Conservation (phyloP, 805 yeast genomes). For the Nakazawaea siamensis region DNA sequence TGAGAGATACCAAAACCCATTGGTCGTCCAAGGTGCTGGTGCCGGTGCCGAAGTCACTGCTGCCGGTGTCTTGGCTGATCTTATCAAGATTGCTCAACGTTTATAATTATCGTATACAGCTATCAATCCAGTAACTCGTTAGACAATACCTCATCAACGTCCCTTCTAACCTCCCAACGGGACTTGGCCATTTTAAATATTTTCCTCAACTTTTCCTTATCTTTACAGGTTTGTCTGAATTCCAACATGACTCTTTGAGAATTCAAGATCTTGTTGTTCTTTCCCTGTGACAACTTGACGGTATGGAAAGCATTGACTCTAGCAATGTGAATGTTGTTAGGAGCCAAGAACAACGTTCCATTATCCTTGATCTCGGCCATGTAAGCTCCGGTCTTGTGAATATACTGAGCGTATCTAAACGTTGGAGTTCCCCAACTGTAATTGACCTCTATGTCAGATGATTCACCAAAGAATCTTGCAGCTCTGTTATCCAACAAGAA, state of each 20-base stretch:
- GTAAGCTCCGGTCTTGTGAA: conserved; percentile 84
- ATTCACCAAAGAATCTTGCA: conserved; percentile 48
- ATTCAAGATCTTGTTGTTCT: conserved; percentile 34
- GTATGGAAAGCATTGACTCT: conserved; percentile 44
- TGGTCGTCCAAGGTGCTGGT: conserved; percentile 97
- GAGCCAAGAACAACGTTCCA: conserved; percentile 76
- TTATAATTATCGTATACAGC: not conserved
- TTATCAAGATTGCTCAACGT: conserved; percentile 76
- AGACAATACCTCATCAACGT: conserved; percentile 19
- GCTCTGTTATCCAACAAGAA: conserved; percentile 80
- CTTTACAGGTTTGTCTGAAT: conserved; percentile 55
- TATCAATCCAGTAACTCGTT: conserved; percentile 4
- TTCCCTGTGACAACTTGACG: not conserved
- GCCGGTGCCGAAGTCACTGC: conserved; percentile 69
- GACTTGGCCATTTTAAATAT: conserved; percentile 54
- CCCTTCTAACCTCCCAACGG: conserved; percentile 30
- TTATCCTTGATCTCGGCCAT: conserved; percentile 78
- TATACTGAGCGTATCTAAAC: conserved; percentile 79
- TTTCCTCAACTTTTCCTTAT: conserved; percentile 35
- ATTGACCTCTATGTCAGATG: conserved; percentile 41
- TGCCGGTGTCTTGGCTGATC: conserved; percentile 87
- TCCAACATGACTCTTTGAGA: conserved; percentile 68
- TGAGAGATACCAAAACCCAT: conserved; percentile 86
- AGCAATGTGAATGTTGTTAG: conserved; percentile 77
- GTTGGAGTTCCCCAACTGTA: conserved; percentile 91